Evolutionary conservation across 495 filamentous ascomycete species (phyloP).

Genomic region (Hypomontagnella monticulosa): DNA sequence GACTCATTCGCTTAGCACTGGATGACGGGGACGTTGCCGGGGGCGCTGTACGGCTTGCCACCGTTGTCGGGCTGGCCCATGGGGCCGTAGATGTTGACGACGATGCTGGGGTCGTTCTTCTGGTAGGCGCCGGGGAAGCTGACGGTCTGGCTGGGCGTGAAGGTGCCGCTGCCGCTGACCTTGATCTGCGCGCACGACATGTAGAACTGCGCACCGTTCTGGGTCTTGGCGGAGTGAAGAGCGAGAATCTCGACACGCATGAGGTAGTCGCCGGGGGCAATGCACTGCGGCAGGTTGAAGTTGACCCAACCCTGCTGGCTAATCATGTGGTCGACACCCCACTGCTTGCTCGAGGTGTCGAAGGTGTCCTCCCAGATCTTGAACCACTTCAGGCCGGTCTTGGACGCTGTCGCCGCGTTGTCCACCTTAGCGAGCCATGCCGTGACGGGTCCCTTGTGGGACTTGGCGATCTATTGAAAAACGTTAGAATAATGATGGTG

Average conservation of each 20-base stretch:
- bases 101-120: constrained; percentile 61
- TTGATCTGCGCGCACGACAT: constrained; percentile 66
- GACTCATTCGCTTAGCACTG: constrained; percentile 45
- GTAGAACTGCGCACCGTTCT: constrained; percentile 65
- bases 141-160: constrained; percentile 57
- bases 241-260: constrained; percentile 65
- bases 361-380: constrained; percentile 63
- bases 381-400: constrained; percentile 59
- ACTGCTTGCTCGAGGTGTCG: constrained; percentile 55
- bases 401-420: constrained; percentile 56
- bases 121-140: constrained; percentile 65
- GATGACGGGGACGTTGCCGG: constrained; percentile 56
- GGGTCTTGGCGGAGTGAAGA: constrained; percentile 57
- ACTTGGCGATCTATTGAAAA: constrained; percentile 53
- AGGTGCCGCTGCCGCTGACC: constrained; percentile 57
- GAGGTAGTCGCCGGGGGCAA: constrained; percentile 63
- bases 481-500: not conserved
- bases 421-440: constrained; percentile 66
- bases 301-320: constrained; percentile 57
- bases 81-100: constrained; percentile 63
- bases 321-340: constrained; percentile 65
- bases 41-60: constrained; percentile 55
- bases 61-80: constrained; percentile 58
- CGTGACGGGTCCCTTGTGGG: constrained; percentile 63
- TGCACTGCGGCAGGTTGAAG: constrained; percentile 58